Percentiles rank a stretch among this genome's conserved stretches.
These are phyloP conservation scores for Penicillium sp. DNA, from an alignment of 2,329 filamentous ascomycete genomes.

Conservation along the genomic window DNA sequence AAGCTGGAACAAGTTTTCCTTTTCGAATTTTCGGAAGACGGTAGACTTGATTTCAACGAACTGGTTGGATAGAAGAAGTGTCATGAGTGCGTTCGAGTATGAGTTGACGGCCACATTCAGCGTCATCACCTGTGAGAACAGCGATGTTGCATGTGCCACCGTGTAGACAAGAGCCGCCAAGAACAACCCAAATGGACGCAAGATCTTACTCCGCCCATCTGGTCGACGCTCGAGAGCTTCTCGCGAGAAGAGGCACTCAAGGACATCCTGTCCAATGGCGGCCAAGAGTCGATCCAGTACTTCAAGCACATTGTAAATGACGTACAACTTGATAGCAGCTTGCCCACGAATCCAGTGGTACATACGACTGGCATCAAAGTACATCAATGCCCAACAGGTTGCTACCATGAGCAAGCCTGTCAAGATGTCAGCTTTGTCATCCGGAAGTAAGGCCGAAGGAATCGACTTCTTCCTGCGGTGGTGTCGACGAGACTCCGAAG, in stretches of 20 bases:
- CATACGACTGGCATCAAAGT: conserved; percentile 93
- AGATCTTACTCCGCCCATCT: conserved; percentile 86
- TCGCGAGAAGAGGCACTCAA: conserved; percentile 91
- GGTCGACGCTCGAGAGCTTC: conserved; percentile 88
- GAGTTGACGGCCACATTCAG: conserved; percentile 98
- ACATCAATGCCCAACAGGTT: conserved; percentile 84
- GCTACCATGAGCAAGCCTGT: conserved; percentile 86
- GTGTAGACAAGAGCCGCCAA: conserved; percentile 84
- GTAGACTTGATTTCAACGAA: conserved; percentile 99
- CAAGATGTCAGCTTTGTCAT: conserved; percentile 92
- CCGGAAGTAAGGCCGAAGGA: conserved; percentile 80
- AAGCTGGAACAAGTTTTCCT: conserved; percentile 94
- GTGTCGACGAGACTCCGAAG: conserved; percentile 48
- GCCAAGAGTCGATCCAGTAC: conserved; percentile 84
- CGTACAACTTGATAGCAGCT: conserved; percentile 96
- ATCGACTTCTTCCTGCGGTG: conserved; percentile 78
- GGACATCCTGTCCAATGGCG: conserved; percentile 90
- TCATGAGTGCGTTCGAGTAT: conserved; percentile 93
- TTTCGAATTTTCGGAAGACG: conserved; percentile 98
- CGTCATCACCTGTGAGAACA: conserved; percentile 98
- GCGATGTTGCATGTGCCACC: conserved; percentile 78
- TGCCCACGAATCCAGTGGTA: conserved; percentile 97
- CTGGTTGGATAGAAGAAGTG: conserved; percentile 91
- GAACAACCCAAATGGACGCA: conserved; percentile 90
- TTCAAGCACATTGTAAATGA: conserved; percentile 97